A percentile compares a stretch with the other conserved stretches of the same genome.
phyloP scores from a whole-genome alignment of 164 flowering plant species.

The Magnolia kwangsiensis region DNA sequence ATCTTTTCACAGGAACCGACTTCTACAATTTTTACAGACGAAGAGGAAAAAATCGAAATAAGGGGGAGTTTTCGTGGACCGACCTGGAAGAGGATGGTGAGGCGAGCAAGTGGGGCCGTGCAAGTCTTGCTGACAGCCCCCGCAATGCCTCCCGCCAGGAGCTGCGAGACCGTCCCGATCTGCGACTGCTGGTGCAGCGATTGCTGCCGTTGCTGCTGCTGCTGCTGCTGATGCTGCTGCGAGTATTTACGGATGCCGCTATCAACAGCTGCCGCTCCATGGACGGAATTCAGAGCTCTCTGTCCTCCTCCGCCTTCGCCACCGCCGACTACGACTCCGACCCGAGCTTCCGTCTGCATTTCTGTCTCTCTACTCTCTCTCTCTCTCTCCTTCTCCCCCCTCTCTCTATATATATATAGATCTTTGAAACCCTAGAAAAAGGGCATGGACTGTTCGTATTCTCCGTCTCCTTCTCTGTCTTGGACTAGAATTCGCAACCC shows the following conservation, averaged over 20 bases:
- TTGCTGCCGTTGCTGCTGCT: conserved; percentile 21
- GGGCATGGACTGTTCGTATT: background rate
- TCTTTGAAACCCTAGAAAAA: background rate
- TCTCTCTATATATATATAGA: background rate
- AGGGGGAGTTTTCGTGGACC: background rate
- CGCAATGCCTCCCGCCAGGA: conserved; percentile 89
- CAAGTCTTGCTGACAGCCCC: conserved; percentile 99
- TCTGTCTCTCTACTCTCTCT: background rate
- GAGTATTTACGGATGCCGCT: conserved; percentile 35
- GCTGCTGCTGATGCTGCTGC: conserved; percentile 17
- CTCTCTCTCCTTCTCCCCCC: background rate
- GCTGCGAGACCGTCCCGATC: conserved; percentile 60
- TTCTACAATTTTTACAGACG: background rate
- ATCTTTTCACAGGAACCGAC: background rate
- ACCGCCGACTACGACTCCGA: conserved; percentile 50
- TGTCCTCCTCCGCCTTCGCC: conserved; percentile 37
- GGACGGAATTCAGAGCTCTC: conserved; percentile 36
- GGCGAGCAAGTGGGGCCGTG: conserved; percentile 95
- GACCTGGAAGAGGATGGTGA: conserved; percentile 96
- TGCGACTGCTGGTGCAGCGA: conserved; percentile 39
- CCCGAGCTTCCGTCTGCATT: conserved; percentile 63
- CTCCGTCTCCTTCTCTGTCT: background rate
- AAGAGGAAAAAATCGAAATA: background rate
- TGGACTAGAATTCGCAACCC: background rate
- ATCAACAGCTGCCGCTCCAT: conserved; percentile 31